phyloP scores from a whole-genome alignment of 257 asterid genomes.

The Plantago elongata region DNA sequence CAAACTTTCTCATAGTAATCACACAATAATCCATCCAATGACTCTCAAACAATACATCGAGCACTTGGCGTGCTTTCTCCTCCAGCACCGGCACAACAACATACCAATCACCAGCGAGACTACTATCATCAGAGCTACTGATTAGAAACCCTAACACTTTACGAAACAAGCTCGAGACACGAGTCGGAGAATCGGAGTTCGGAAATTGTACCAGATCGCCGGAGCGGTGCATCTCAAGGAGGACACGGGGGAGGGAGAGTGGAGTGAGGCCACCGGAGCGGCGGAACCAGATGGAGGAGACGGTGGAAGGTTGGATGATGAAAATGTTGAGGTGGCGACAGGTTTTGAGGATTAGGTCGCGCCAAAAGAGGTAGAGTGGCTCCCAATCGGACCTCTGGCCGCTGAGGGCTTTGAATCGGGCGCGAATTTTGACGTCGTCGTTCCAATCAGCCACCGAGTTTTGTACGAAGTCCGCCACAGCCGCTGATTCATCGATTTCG shows the following conservation, averaged over 20 bases:
- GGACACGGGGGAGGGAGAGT: conserved; percentile 65
- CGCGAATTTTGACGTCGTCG: conserved; percentile 44
- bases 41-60: conserved; percentile 46
- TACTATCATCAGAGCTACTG: conserved; percentile 10
- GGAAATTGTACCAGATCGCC: conserved; percentile 52
- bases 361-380: conserved; percentile 66
- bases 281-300: conserved; percentile 55
- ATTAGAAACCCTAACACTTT: conserved; percentile 35
- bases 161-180: conserved; percentile 36
- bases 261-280: conserved; percentile 56
- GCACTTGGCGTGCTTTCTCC: conserved; percentile 59
- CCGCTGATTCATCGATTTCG: conserved; percentile 26
- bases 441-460: conserved; percentile 66
- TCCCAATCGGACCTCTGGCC: conserved; percentile 91
- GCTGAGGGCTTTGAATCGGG: conserved; percentile 70
- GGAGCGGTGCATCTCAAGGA: conserved; percentile 63
- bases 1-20: conserved; percentile 53
- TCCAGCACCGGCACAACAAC: conserved; percentile 44
- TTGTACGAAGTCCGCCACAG: conserved; percentile 40
- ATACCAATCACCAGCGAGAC: conserved; percentile 39
- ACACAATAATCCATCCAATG: conserved; percentile 77
- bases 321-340: conserved; percentile 55
- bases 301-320: conserved; percentile 53
- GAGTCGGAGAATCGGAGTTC: conserved; percentile 28
- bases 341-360: conserved; percentile 59